These are phyloP conservation scores for Monascus purpureus DNA, from an alignment of 495 filamentous ascomycete genomes.

Conservation along the genomic window DNA sequence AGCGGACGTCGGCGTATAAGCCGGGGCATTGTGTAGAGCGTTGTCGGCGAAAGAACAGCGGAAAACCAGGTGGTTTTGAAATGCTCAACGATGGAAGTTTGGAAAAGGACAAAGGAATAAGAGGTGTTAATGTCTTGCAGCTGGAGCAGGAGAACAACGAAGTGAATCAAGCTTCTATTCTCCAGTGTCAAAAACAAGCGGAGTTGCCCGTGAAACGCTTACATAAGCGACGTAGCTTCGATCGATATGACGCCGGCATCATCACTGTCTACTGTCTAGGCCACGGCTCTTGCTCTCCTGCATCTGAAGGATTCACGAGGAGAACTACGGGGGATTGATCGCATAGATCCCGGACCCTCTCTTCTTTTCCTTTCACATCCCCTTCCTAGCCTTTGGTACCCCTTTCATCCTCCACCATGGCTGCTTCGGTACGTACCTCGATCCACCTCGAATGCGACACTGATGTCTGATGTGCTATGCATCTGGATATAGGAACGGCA, in stretches of 20 bases:
- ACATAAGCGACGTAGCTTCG: constrained; percentile 11
- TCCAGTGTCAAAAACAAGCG: too few relatives aligned
- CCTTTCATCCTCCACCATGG: constrained; percentile 13
- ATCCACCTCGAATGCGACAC: not conserved
- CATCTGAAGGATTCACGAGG: too few relatives aligned
- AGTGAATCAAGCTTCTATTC: not conserved
- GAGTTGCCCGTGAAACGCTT: constrained; percentile 6
- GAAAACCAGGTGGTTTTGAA: too few relatives aligned
- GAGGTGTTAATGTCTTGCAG: too few relatives aligned
- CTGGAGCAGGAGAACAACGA: not conserved
- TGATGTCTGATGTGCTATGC: not conserved
- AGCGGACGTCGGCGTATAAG: constrained; percentile 71
- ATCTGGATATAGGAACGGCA: constrained; percentile 54
- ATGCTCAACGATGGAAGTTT: too few relatives aligned
- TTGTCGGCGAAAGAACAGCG: too few relatives aligned
- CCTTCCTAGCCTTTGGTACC: constrained; percentile 17
- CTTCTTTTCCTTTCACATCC: not conserved
- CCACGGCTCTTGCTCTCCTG: constrained; percentile 1
- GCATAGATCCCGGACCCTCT: not conserved
- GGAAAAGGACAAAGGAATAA: too few relatives aligned
- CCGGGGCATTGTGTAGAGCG: constrained; percentile 49
- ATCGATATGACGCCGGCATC: constrained; percentile 9
- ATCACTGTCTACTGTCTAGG: constrained; percentile 1
- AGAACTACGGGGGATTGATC: too few relatives aligned
- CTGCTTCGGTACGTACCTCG: not conserved